Percentiles rank a stretch among this genome's conserved stretches.
Evolutionary conservation across 176 grass and related monocot species (phyloP).

Genomic region (Zea mays): Zm-B73-REFERENCE-NAM-5.0 NC_050103.1:99808001-99808500

Average conservation of each 20-base stretch:
- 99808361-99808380: conserved; percentile 65
- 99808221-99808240: conserved; percentile 48
- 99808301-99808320: conserved; percentile 59
- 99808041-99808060: conserved; percentile 45
- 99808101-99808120: conserved; percentile 49
- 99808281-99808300: background rate
- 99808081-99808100: conserved; percentile 45
- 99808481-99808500: conserved; percentile 56
- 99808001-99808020: conserved; percentile 41
- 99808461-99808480: conserved; percentile 44
- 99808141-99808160: conserved; percentile 91
- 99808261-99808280: conserved; percentile 96
- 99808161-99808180: conserved; percentile 96
- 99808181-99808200: conserved; percentile 96
- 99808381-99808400: conserved; percentile 55
- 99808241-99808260: conserved; percentile 71
- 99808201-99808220: conserved; percentile 82
- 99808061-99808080: conserved; percentile 44
- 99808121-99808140: conserved; percentile 97
- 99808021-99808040: conserved; percentile 35
- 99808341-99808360: conserved; percentile 47
- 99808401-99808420: conserved; percentile 39
- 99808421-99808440: conserved; percentile 27
- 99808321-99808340: conserved; percentile 48
- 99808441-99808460: conserved; percentile 45